Percentiles rank a stretch among this genome's conserved stretches.
Evolutionary conservation across 768 basidiomycete species (phyloP).

Genomic region (Phlebiopsis flavidoalba): DNA sequence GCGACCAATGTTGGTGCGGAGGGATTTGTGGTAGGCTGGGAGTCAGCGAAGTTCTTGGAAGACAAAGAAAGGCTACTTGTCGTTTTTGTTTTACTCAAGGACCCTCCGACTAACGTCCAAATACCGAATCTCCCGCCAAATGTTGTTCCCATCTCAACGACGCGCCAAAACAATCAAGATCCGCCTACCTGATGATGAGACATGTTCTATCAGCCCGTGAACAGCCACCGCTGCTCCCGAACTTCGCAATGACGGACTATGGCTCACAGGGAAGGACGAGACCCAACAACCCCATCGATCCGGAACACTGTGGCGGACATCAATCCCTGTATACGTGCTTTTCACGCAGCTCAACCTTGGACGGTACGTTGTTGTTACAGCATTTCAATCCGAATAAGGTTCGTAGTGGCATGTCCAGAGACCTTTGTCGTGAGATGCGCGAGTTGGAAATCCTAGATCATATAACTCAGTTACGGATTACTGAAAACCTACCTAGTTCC

Average conservation of each 20-base stretch:
- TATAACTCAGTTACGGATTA: too few species aligned
- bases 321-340: slow-evolving; percentile 19
- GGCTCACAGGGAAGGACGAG: slow-evolving; percentile 16
- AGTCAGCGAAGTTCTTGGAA: neutral
- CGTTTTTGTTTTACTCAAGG: neutral
- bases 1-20: slow-evolving; percentile 23
- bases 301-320: slow-evolving; percentile 10
- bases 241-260: slow-evolving; percentile 23
- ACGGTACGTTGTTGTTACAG: neutral
- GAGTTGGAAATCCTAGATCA: too few species aligned
- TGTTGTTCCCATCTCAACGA: neutral
- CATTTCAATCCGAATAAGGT: too few species aligned
- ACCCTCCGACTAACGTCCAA: neutral
- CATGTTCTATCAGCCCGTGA: neutral
- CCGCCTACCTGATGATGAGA: neutral
- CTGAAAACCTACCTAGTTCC: too few species aligned
- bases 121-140: neutral
- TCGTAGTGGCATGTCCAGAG: too few species aligned
- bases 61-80: neutral
- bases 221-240: slow-evolving; percentile 15
- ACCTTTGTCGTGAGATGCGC: too few species aligned
- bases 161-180: neutral
- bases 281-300: slow-evolving; percentile 11
- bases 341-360: slow-evolving; percentile 13
- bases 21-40: slow-evolving; percentile 13